Evolutionary conservation across 768 basidiomycete species (phyloP).

Genomic region (Trametes meyenii): DNA sequence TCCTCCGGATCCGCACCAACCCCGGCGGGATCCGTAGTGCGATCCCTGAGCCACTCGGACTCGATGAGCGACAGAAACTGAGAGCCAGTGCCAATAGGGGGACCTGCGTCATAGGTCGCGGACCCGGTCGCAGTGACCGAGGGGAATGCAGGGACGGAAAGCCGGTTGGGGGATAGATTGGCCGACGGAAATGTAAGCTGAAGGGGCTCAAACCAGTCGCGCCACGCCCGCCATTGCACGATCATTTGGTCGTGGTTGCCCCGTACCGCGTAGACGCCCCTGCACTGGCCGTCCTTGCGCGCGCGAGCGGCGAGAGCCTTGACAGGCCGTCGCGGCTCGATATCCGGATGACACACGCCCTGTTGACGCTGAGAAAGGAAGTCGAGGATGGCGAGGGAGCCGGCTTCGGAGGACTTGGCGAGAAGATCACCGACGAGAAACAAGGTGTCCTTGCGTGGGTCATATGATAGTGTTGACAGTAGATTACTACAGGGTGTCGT

Average conservation of each 20-base stretch:
- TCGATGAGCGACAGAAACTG: conserved; percentile 62
- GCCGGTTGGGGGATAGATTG: background rate
- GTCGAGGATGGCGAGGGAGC: conserved; percentile 63
- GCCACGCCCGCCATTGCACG: conserved; percentile 89
- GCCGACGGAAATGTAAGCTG: conserved; percentile 24
- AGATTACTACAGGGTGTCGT: conserved; percentile 51
- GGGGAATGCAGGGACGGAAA: conserved; percentile 2
- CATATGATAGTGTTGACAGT: conserved; percentile 61
- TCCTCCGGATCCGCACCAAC: conserved; percentile 38
- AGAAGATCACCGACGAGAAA: conserved; percentile 86
- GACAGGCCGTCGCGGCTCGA: conserved; percentile 3
- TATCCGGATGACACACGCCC: conserved; percentile 5
- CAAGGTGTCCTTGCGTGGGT: conserved; percentile 63
- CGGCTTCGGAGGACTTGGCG: conserved; percentile 62
- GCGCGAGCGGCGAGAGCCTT: background rate
- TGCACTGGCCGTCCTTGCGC: conserved; percentile 11
- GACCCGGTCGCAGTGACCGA: conserved; percentile 2
- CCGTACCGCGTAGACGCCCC: conserved; percentile 70
- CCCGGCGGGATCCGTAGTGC: conserved; percentile 35
- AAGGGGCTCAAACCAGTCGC: conserved; percentile 65
- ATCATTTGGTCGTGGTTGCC: conserved; percentile 95
- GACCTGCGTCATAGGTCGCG: conserved; percentile 15
- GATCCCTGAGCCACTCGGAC: conserved; percentile 40
- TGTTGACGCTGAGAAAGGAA: conserved; percentile 61
- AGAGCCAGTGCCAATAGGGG: conserved; percentile 28